Conservation (phyloP, 1,284 basidiomycete genomes). For the Rhodotorula sp. region DNA sequence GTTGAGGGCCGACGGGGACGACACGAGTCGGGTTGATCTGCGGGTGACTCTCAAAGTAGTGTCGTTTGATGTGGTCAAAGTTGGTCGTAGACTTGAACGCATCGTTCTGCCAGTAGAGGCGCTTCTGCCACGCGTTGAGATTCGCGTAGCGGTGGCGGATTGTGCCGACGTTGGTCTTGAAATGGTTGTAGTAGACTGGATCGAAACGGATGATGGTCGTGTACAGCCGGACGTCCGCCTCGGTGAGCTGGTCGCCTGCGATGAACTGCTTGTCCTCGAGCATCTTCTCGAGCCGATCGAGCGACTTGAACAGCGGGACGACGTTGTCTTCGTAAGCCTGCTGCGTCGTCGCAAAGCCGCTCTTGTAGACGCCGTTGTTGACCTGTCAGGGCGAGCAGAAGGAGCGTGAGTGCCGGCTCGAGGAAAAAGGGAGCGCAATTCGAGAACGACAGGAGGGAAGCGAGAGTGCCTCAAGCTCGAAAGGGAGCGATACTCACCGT, state of each 20-base stretch:
- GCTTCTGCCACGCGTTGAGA: constrained; percentile 71
- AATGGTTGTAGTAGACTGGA: constrained; percentile 78
- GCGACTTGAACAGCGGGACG: constrained; percentile 60
- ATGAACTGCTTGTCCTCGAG: constrained; percentile 77
- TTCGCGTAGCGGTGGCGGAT: constrained; percentile 70
- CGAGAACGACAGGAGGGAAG: not conserved
- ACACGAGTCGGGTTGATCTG: constrained; percentile 71
- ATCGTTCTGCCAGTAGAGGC: constrained; percentile 84
- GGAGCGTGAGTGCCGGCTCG: not conserved
- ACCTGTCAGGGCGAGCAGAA: constrained; percentile 28
- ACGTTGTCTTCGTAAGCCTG: constrained; percentile 79
- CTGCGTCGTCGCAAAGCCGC: constrained; percentile 81
- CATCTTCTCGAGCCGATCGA: constrained; percentile 77
- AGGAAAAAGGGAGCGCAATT: too few species aligned
- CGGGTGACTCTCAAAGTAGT: constrained; percentile 74
- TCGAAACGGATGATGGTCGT: constrained; percentile 64
- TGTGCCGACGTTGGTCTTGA: constrained; percentile 83
- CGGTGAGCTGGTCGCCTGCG: constrained; percentile 70
- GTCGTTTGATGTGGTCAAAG: constrained; percentile 67
- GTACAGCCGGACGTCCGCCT: constrained; percentile 72
- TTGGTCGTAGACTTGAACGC: constrained; percentile 86
- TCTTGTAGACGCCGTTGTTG: constrained; percentile 48
- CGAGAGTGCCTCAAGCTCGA: too few species aligned
- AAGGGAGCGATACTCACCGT: constrained; percentile 10
- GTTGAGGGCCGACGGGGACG: constrained; percentile 49